Evolutionary conservation across 2,329 filamentous ascomycete species (phyloP), one percentile per base, ranked within the genome.

Genomic region (Colletotrichum euphorbiae): DNA sequence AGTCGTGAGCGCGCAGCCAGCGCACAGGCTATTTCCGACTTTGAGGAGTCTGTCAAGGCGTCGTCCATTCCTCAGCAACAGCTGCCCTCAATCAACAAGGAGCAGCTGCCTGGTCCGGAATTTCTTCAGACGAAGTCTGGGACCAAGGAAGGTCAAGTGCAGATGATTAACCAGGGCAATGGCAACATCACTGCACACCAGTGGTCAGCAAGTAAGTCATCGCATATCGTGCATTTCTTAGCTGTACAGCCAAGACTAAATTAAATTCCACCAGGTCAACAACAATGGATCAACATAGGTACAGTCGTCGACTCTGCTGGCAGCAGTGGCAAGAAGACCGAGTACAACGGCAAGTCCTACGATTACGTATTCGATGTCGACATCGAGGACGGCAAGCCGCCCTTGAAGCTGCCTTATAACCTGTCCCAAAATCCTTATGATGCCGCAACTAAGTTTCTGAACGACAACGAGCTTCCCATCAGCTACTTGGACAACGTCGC

Each of bases 311-410:
- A 97, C 73, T 89, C 93, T 3, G 92, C 91, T 5, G 93, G 91
- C 42, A 97, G 93, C 76, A 93, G 90, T 71, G 92, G 93, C 11
- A 89, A 89, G 67, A 94, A 94, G 80, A 88, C 89, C 7, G 85
- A 90, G 66, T 91, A 95, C 76, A 84, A 92, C 1, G 95, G 95
- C 36, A 89, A 97, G 76, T 92, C 95, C 69, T 99, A 97, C 77
- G 96, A 99, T 76, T 98, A 91, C 74, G 94, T 99, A 8, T 98
- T 98, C 73, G 94, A 98, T 75, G 94, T 98, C 28, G 94, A 97
- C 74, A 97, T 98, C 70, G 93, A 97, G 77, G 95, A 98, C 74
- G 95, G 94, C 59, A 95, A 97, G 75, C 94, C 95, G 12, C 89
- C 95, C 0, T 83, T 98, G 51, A 98, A 98, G 79, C 85, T 98